Percentiles rank a stretch among this genome's conserved stretches.
Evolutionary conservation across 106 monocot genomes (phyloP).

Genomic region (Dioscorea zingiberensis): DNA sequence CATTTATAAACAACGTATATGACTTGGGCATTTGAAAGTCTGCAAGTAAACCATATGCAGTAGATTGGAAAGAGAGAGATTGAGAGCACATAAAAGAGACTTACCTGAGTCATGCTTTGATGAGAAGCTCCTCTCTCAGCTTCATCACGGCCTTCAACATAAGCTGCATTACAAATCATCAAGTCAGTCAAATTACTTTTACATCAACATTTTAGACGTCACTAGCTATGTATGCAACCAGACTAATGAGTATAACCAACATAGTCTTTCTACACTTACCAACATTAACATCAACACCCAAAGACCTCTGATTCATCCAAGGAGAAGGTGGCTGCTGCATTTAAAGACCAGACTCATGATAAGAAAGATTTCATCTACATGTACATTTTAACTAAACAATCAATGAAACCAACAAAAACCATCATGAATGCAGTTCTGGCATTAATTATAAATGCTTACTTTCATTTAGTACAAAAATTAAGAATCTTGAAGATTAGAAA

Average conservation of each 20-base stretch:
- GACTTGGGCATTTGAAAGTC: too few relatives aligned
- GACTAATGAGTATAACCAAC: not conserved
- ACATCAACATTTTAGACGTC: not conserved
- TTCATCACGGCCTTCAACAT: slow-evolving; percentile 85
- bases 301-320: slow-evolving; percentile 80
- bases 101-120: slow-evolving; percentile 69
- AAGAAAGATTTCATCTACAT: not conserved
- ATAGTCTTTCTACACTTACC: slow-evolving; percentile 45
- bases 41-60: too few relatives aligned
- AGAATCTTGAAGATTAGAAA: too few relatives aligned
- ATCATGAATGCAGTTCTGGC: too few relatives aligned
- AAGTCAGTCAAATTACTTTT: not conserved
- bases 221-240: not conserved
- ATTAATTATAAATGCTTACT: too few relatives aligned
- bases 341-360: not conserved
- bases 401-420: too few relatives aligned
- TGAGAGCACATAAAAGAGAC: not conserved
- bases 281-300: slow-evolving; percentile 99
- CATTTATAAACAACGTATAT: too few relatives aligned
- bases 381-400: not conserved
- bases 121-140: slow-evolving; percentile 64
- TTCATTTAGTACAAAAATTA: too few relatives aligned
- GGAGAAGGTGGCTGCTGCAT: slow-evolving; percentile 88
- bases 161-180: slow-evolving; percentile 39
- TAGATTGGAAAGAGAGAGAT: too few relatives aligned